Evolutionary conservation across 768 basidiomycete species (phyloP).

Genomic region (Amanita phalloides): DNA sequence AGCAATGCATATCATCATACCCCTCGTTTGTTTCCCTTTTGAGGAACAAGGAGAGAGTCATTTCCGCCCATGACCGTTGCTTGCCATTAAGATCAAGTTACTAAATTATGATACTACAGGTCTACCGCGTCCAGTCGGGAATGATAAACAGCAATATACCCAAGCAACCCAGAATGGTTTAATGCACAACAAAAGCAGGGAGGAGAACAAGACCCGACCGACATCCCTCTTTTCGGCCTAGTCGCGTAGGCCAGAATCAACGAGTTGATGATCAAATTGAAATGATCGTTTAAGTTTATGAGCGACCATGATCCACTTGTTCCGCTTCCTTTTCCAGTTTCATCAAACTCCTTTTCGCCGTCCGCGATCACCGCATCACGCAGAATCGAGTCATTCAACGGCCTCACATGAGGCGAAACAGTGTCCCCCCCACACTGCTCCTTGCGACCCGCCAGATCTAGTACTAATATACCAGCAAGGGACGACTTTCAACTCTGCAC

Average conservation of each 20-base stretch:
- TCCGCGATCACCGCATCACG: not conserved
- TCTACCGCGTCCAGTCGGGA: too few relatives aligned
- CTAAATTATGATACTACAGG: too few relatives aligned
- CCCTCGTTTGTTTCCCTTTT: not conserved
- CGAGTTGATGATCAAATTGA: not conserved
- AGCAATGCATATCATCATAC: constrained; percentile 1
- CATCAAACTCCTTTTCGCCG: not conserved
- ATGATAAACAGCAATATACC: too few relatives aligned
- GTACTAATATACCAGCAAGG: too few relatives aligned
- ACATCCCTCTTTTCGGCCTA: not conserved
- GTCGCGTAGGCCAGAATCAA: not conserved
- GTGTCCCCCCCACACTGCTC: too few relatives aligned
- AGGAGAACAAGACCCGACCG: not conserved
- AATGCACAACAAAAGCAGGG: not conserved
- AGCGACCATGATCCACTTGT: not conserved
- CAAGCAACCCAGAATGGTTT: not conserved
- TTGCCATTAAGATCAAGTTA: too few relatives aligned
- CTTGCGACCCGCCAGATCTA: too few relatives aligned
- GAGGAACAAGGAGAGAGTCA: not conserved
- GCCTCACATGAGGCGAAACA: not conserved
- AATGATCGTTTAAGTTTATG: not conserved
- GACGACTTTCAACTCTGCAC: not conserved
- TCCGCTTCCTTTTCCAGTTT: not conserved
- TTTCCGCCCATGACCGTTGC: too few relatives aligned
- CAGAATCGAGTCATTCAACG: too few relatives aligned